Base-by-base conservation (phyloP, 2,329 filamentous ascomycete species). In the Clarireedia hainanense region DNA sequence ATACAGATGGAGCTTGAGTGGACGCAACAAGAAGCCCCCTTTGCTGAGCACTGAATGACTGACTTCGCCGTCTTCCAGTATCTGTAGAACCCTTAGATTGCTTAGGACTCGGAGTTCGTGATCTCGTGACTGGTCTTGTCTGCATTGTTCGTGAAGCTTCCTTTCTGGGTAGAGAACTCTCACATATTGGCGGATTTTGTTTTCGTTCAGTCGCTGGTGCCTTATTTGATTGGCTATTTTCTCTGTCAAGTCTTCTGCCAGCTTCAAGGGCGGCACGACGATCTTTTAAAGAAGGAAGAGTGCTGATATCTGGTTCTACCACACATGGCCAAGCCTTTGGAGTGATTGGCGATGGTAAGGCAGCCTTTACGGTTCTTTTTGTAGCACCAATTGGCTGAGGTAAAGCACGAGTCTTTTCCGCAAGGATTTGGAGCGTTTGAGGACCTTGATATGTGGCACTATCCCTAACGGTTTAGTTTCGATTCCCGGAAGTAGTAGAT, bases 241-340 rank as follows among this genome's bases (percentile, higher is more conserved):
- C 20, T 6, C 26, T 15, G 17, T 26, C 14, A 12, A 51, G 47
- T 27, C 40, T 50, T 9, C 6, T 24, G 6, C 37, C 30, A 45
- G 53, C 39, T 45, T 43, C 39, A 12, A 36, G 10, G 20, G 45
- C 20, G 26, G 27, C 43, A 15, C 14, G 48, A 37, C 45, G 42
- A 46, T 24, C 26, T 10, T 48, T 6, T 10, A 46, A 26, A 5
- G 26, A n/a, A 6, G 53, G 53, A 27, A 55, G 39, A 15, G 53
- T 55, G 37, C 26, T 37, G 12, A 55, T 36, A 46, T 50, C 47
- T 27, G 53, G 53, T 27, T 46, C 53, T 7, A 15, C 39, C 23
- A 45, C 43, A 7, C 42, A 51, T n/a, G 47, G 17, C 53, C 53
- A 55, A 10, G 53, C 53, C 12, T 55, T 46, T 6, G 53, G 47